Evolutionary conservation across 352 stramenopile genomes (phyloP), one percentile per base, ranked within the genome.

Genomic region (Elongisporangium undulatum): DNA sequence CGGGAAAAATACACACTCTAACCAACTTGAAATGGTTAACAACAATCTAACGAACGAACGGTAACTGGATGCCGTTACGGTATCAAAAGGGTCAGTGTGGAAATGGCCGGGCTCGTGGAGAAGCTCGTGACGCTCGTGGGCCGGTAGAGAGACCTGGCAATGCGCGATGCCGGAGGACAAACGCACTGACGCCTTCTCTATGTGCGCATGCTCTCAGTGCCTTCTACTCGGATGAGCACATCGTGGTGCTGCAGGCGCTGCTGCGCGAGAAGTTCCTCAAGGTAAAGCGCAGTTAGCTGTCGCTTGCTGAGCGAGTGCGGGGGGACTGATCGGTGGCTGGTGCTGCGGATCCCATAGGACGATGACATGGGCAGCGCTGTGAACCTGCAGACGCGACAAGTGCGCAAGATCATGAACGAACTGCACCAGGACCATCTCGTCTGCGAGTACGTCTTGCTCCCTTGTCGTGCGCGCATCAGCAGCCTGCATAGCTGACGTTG

Each of bases 321-420:
- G 5, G n/a, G 19, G 21, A 34, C 19, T 13, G n/a, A 22, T 2
- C 8, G n/a, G 26, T n/a, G 38, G 22, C 4, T 2, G n/a, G 10
- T 23, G 26, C 9, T 51, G 49, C 20, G 29, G 10, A 12, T 53
- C 21, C 48, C n/a, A 38, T 63, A 94, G 85, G 85, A 95, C 53
- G 85, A 94, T 62, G 85, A 95, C 21, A 94, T 95, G 87, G 85
- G 85, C 23, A 94, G 79, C 57, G 82, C 87, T 21, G 82, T 95
- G 55, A 95, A 95, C 62, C 65, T 95, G 8, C 87, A 95, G 74
- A 94, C 85, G 24, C 82, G 85, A 17, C 87, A 95, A 85, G 74
- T 94, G 58, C 84, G 87, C 53, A 95, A 95, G 60, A 93, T 93
- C 66, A 93, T 93, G 74, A 92, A 92, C 53, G 87, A 95, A 58